These are phyloP conservation scores for Aulographum hederae DNA, from an alignment of 2,329 filamentous ascomycete genomes.

Conservation along the genomic window DNA sequence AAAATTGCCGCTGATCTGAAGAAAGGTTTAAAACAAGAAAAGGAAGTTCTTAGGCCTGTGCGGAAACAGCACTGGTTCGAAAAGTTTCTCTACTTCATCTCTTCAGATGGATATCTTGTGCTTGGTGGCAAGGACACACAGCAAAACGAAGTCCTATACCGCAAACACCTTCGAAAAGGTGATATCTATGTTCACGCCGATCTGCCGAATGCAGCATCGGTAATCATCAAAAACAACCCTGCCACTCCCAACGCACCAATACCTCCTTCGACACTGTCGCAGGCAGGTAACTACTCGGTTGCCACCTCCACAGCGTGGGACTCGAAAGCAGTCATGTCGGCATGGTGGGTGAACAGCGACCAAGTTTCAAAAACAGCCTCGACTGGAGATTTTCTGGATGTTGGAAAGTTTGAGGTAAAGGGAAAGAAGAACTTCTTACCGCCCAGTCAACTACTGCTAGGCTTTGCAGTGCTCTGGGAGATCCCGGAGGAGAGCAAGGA, in stretches of 20 bases:
- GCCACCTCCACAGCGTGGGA: conserved; percentile 87
- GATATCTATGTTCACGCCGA: conserved; percentile 90
- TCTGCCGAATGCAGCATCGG: conserved; percentile 62
- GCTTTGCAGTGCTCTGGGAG: conserved; percentile 73
- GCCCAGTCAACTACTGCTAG: conserved; percentile 70
- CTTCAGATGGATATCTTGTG: conserved; percentile 85
- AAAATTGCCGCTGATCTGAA: conserved; percentile 77
- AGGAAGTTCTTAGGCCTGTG: conserved; percentile 66
- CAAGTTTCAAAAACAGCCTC: conserved; percentile 77
- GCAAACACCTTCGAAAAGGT: conserved; percentile 66
- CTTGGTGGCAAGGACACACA: conserved; percentile 74
- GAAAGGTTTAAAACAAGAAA: conserved; percentile 80
- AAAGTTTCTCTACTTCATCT: conserved; percentile 91
- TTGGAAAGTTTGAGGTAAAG: conserved; percentile 61
- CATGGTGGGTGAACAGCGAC: conserved; percentile 85
- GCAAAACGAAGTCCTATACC: conserved; percentile 87
- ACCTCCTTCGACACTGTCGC: conserved; percentile 74
- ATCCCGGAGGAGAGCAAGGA: conserved; percentile 76
- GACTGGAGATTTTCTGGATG: conserved; percentile 60
- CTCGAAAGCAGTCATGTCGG: conserved; percentile 84
- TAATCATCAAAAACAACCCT: conserved; percentile 78
- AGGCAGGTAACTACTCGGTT: conserved; percentile 72
- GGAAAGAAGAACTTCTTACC: conserved; percentile 86
- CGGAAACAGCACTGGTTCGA: conserved; percentile 87
- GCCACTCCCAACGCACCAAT: conserved; percentile 67